Percentiles rank a stretch among this genome's conserved stretches.
phyloP scores from a whole-genome alignment of 768 basidiomycete species.

The Gloeopeniophorella convolvens region DNA sequence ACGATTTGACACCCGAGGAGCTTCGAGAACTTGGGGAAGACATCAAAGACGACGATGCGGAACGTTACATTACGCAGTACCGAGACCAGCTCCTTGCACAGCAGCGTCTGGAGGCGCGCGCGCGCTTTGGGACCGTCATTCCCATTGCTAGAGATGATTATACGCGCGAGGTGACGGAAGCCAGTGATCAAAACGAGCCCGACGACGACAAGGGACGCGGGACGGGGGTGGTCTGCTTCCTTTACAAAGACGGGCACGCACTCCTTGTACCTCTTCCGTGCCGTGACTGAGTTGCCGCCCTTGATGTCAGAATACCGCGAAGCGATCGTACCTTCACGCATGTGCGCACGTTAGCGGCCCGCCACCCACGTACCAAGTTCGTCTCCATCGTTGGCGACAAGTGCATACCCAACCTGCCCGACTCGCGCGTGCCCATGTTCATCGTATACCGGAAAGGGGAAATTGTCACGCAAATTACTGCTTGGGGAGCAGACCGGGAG shows the following conservation, averaged over 20 bases:
- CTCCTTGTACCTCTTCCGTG: no score
- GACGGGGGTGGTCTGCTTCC: conserved; percentile 88
- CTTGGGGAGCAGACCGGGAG: conserved; percentile 78
- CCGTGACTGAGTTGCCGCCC: neutral
- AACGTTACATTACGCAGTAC: conserved; percentile 63
- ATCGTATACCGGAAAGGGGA: conserved; percentile 92
- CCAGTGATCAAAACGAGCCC: conserved; percentile 63
- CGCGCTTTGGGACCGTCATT: conserved; percentile 77
- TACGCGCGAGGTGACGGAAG: conserved; percentile 91
- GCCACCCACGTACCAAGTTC: conserved; percentile 90
- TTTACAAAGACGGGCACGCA: conserved; percentile 92
- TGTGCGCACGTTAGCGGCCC: conserved; percentile 64
- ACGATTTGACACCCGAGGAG: conserved; percentile 55
- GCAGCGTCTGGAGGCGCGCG: conserved; percentile 49
- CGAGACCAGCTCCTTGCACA: conserved; percentile 59
- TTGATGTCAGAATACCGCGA: conserved; percentile 55
- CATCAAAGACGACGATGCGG: conserved; percentile 65
- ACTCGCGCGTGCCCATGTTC: conserved; percentile 83
- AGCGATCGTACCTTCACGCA: conserved; percentile 73
- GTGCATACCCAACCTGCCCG: conserved; percentile 95
- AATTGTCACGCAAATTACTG: conserved; percentile 75
- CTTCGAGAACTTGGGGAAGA: conserved; percentile 69
- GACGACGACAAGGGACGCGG: conserved; percentile 63
- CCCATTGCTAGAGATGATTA: conserved; percentile 93
- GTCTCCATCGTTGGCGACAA: conserved; percentile 92